Base-by-base conservation (phyloP, 148 eudicot genomes). In the Vaccinium corymbosum region DNA sequence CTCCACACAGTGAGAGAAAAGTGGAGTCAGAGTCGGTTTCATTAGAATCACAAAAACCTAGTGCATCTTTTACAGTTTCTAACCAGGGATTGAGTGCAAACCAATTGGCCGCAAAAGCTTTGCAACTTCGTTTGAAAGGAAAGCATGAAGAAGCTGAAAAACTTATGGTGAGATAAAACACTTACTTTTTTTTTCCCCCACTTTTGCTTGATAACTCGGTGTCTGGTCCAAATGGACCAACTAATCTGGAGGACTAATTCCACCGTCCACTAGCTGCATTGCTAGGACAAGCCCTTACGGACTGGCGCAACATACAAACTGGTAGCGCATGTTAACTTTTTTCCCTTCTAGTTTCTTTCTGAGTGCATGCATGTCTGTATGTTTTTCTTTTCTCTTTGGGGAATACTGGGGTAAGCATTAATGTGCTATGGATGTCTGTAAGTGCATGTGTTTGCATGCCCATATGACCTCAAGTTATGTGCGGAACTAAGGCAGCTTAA, bases 101-200 rank as follows among this genome's bases (percentile, higher is more conserved):
- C 87, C 98, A 97, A 80, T 85, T 94, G 85, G 98, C 95, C 16
- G 99, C 99, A 27, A 97, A 97, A 90, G 97, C 93, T 56, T 59
- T 97, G 91, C 99, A 97, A 89, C 91, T 97, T 66, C 94, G 99
- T 72, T 80, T 97, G 90, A 94, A 91, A 89, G 99, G 99, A 82
- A 92, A 90, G 84, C 94, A 92, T 87, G 97, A 94, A 73, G 98
- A 97, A 89, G 97, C 99, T 74, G 94, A 92, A 4, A 93, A 86
- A 83, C 92, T 94, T 85, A 5, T 93, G 98, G 98, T 96, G 81
- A 85, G 93, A 80, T 57, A 52, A 50, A 20, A 68, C 78, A 38
- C 76, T 42, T 32, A 32, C 35, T 32, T 57, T 32, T 76, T 68
- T 8, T 56, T 42, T 4, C 7, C 7, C 46, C 46, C 46, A 42